A percentile compares a stretch with the other conserved stretches of the same genome.
Conservation (phyloP, 2,329 filamentous ascomycete genomes). For the Monilinia polystroma region DNA sequence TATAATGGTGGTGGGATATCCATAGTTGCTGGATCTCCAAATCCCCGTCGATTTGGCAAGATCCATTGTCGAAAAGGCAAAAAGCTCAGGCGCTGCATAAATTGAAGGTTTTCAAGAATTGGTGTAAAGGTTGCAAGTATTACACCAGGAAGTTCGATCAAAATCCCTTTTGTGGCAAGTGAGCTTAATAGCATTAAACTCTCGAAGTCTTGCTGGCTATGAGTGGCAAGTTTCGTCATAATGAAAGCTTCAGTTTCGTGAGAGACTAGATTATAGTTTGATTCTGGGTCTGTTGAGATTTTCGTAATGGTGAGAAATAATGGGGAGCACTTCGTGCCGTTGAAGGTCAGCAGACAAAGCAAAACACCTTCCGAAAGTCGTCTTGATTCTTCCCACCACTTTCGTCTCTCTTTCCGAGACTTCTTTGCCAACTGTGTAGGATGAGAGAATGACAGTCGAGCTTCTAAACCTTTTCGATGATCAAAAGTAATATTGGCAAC, state of each 20-base stretch:
- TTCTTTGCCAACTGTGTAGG: not conserved
- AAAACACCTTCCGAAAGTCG: constrained; percentile 49
- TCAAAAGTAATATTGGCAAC: constrained; percentile 1
- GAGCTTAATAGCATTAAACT: not conserved
- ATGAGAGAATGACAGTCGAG: constrained; percentile 2
- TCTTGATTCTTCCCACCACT: constrained; percentile 52
- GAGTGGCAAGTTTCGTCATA: constrained; percentile 7
- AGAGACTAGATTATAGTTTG: not conserved
- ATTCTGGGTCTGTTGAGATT: not conserved
- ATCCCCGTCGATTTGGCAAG: constrained; percentile 5
- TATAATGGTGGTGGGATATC: constrained; percentile 32
- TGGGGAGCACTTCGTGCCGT: constrained; percentile 35
- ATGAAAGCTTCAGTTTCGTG: not conserved
- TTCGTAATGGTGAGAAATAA: constrained; percentile 8
- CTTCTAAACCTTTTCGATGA: constrained; percentile 2
- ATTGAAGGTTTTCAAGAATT: constrained; percentile 19
- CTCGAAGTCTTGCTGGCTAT: not conserved
- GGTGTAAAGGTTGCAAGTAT: constrained; percentile 14
- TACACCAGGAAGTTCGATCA: constrained; percentile 16
- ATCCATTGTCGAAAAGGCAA: constrained; percentile 21
- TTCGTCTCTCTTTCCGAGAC: constrained; percentile 34
- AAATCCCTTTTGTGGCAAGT: not conserved
- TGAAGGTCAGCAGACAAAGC: constrained; percentile 44
- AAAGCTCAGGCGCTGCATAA: constrained; percentile 3
- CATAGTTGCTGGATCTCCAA: not conserved